These are phyloP conservation scores for Solanum hybrid DNA, from an alignment of 305 asterid genomes.

Conservation along the genomic window DNA sequence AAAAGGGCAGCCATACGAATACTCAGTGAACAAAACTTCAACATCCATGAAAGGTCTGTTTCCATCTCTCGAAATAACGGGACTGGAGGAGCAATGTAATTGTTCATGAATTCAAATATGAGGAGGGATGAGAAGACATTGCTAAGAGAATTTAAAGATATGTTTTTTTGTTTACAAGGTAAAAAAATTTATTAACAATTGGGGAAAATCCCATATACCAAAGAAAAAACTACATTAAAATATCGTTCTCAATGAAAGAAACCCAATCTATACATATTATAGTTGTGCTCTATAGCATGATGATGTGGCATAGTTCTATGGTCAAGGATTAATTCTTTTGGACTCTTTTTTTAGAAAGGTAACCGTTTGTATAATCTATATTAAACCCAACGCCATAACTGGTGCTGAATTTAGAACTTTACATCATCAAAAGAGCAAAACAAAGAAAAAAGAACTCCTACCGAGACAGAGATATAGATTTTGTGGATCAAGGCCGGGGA, in stretches of 20 bases:
- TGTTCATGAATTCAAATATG: background rate
- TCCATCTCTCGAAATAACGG: background rate
- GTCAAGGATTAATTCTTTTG: background rate
- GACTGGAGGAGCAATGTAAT: background rate
- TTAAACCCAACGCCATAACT: background rate
- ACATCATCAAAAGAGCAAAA: background rate
- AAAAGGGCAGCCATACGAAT: background rate
- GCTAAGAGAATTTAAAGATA: background rate
- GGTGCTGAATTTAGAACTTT: background rate
- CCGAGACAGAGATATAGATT: background rate
- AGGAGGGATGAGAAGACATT: background rate
- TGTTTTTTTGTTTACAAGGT: background rate
- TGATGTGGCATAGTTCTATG: background rate
- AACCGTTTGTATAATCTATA: background rate
- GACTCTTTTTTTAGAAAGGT: background rate
- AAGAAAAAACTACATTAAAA: background rate
- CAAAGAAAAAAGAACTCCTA: background rate
- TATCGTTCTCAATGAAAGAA: background rate
- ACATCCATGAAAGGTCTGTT: background rate
- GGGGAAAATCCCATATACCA: background rate
- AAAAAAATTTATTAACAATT: background rate
- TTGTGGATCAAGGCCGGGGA: background rate
- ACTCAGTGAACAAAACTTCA: background rate
- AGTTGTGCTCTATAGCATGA: background rate
- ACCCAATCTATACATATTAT: background rate